Base-by-base conservation (phyloP, 345 rosid species). In the Camelina laxa region DNA sequence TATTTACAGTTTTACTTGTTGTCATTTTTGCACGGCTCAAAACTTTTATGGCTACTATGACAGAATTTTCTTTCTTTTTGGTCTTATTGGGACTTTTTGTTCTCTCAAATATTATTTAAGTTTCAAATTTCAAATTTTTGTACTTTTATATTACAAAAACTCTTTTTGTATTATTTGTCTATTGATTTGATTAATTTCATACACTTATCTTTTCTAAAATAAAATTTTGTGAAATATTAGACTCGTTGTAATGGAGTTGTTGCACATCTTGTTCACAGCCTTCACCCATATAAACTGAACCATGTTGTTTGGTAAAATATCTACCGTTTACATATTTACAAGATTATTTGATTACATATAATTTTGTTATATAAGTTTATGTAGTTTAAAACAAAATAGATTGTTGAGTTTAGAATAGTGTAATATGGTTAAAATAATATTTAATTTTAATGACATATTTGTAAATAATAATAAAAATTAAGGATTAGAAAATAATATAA, bases 71-170 rank as follows among this genome's bases (percentile, higher is more conserved):
- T 31, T 6, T 31, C 5, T 31, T 31, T 30, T 31, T 30, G 6
- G 39, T 56, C 20, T 7, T 7, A 30, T 33, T 4, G 7, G 2
- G 22, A 7, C 22, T 33, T 33, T 57, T 2, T 30, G 4, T 14
- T 16, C 24, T 16, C 22, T 56, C 38, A 27, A 56, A 16, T 36
- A 36, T 19, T 38, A 17, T 6, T 6, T 11, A 17, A 35, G 24
- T 11, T 59, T 60, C 10, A 60, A 36, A 59, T 17, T 59, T 60
- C 35, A 45, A 60, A 60, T 17, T 5, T 57, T 9, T 57, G 8
- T 31, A 57, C 62, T 9, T 57, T 57, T 9, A 2, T 13, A 24
- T 33, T 56, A 1, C 2, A 4, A 48, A 8, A 58, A 31, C 22
- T 58, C 42, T 16, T 33, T 4, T n/a, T n/a, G n/a, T n/a, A 9